Conservation (phyloP, 495 filamentous ascomycete species). For the Penicillium bovifimosum region DNA sequence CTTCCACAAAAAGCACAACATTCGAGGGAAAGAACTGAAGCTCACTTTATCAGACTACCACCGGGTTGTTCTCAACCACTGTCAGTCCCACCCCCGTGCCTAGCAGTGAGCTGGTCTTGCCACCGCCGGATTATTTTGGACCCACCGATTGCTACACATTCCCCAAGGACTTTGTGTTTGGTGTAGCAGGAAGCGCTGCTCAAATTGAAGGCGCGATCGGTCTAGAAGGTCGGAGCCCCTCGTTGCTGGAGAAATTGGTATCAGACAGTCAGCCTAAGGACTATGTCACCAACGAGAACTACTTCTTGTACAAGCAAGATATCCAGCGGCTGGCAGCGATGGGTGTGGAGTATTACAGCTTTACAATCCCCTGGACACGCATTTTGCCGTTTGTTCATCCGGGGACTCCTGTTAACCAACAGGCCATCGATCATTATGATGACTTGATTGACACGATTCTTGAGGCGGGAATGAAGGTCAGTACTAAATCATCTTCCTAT, state of each 20-base stretch:
- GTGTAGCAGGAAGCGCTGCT: conserved; percentile 45
- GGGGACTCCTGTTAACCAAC: conserved; percentile 39
- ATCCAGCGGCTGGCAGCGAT: conserved; percentile 43
- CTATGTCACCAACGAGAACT: conserved; percentile 43
- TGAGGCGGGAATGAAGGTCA: conserved; percentile 29
- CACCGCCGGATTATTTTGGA: conserved; percentile 27
- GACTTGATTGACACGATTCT: conserved; percentile 41
- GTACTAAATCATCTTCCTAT: background rate
- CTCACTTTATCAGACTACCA: conserved; percentile 14
- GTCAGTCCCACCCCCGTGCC: conserved; percentile 32
- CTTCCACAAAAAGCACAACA: too few relatives aligned
- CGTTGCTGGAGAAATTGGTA: conserved; percentile 31
- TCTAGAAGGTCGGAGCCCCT: conserved; percentile 40
- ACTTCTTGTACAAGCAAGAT: conserved; percentile 49
- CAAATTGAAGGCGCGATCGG: conserved; percentile 46
- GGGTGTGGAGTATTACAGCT: conserved; percentile 45
- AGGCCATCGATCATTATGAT: conserved; percentile 42
- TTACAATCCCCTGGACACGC: conserved; percentile 42
- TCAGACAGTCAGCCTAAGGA: conserved; percentile 19
- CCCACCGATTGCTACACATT: conserved; percentile 28
- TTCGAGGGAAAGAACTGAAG: background rate
- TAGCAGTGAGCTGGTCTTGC: conserved; percentile 30
- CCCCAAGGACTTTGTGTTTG: conserved; percentile 46
- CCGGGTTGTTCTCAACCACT: conserved; percentile 29
- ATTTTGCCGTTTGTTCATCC: conserved; percentile 41